Base-by-base conservation (phyloP, 495 filamentous ascomycete species). In the Xylaria nigripes region DNA sequence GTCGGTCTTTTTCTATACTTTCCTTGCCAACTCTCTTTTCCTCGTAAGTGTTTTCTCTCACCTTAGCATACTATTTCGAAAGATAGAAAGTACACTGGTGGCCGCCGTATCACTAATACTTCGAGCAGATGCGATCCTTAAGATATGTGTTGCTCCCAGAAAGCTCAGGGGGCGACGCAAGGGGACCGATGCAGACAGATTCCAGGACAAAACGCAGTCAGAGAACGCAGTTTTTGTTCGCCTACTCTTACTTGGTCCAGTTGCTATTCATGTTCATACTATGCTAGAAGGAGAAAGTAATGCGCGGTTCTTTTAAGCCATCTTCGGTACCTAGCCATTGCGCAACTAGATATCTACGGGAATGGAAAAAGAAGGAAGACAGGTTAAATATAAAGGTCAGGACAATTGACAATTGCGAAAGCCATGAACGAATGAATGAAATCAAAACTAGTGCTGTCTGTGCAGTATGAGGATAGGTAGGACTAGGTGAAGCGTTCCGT, bases 101-200 rank as follows among this genome's bases (percentile, higher is more conserved):
- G 32, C 8, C 25, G n/a, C 19, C 18, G 16, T 18, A 2, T 41
- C 30, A n/a, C 19, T 48, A 41, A 40, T 27, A n/a, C 13, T 44
- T 48, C 36, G 68, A 71, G 57, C 21, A 96, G 89, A 83, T 98
- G 58, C 86, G 93, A 44, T 96, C 90, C 19, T 70, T 98, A 51
- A 90, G 94, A 75, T 97, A 98, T 68, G 93, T 98, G 38, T 78
- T 98, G 3, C 81, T 98, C 12, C 94, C 94, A 0, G 92, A 96
- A 61, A 86, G 80, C 54, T 80, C 82, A 15, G 75, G 75, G 49
- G 81, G 84, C 59, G 78, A 77, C 50, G 80, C 82, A 53, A 58
- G 64, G 42, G 82, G 80, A 9, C 81, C 83, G 23, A 84, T 83
- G 73, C 87, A 92, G 67, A 90, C 87, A 22, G 73, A 78, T 47